Conservation (phyloP, 345 rosid species). For the Pseudoturritis turrita region DNA sequence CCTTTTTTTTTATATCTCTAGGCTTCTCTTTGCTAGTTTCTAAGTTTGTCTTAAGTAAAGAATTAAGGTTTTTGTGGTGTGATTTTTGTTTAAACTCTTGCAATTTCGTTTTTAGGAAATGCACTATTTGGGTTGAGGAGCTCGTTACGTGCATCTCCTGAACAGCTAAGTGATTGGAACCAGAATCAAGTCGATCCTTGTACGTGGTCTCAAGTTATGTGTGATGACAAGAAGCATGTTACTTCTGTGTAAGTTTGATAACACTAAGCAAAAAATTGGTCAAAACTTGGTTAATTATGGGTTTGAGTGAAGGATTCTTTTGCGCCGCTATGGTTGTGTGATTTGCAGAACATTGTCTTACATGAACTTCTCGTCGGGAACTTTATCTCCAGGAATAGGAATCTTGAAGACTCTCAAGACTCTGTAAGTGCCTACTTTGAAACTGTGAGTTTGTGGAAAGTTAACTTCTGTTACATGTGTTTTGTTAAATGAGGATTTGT, state of each 20-base stretch:
- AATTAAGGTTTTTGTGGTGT: background rate
- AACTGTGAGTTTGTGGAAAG: background rate
- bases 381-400: conserved; percentile 68
- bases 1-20: background rate
- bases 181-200: conserved; percentile 86
- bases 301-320: background rate
- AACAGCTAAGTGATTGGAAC: conserved; percentile 74
- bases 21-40: background rate
- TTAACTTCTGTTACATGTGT: background rate
- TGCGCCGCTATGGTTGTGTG: background rate
- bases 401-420: conserved; percentile 54
- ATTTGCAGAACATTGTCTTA: conserved; percentile 72
- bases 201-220: conserved; percentile 78
- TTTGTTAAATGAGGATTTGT: background rate
- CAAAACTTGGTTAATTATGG: background rate
- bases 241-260: conserved; percentile 57
- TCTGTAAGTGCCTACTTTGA: conserved; percentile 49
- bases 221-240: conserved; percentile 49
- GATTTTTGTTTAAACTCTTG: background rate
- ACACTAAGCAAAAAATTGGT: background rate
- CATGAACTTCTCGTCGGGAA: conserved; percentile 76
- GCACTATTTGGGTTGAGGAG: conserved; percentile 55
- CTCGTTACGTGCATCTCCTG: conserved; percentile 48
- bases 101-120: conserved; percentile 46
- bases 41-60: background rate